phyloP scores from a whole-genome alignment of 768 basidiomycete species.

The Punctularia strigosozonata region DNA sequence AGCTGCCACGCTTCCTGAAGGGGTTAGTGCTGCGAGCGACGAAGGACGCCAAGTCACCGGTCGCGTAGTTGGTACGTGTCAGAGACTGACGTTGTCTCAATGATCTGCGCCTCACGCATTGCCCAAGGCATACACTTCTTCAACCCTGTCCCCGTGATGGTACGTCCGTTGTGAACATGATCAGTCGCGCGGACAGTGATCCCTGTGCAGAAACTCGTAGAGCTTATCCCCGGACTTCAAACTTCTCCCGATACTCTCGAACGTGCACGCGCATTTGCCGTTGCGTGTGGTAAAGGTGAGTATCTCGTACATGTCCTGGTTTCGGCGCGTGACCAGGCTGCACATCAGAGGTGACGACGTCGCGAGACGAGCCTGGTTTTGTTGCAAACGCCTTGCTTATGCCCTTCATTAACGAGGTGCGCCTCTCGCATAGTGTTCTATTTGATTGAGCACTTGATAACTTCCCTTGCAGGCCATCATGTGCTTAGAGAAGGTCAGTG shows the following conservation, averaged over 20 bases:
- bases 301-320: not conserved
- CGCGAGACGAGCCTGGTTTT: constrained; percentile 88
- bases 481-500: constrained; percentile 72
- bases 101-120: not conserved
- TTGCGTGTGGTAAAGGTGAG: constrained; percentile 82
- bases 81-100: constrained; percentile 3
- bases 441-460: not conserved
- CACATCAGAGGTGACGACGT: constrained; percentile 86
- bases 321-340: too few relatives aligned
- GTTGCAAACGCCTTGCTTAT: constrained; percentile 92
- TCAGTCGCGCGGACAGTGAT: not conserved
- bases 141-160: constrained; percentile 96
- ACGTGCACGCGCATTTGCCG: constrained; percentile 68
- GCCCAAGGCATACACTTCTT: constrained; percentile 54
- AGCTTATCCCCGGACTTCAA: constrained; percentile 88
- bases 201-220: constrained; percentile 64
- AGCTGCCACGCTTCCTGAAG: constrained; percentile 55
- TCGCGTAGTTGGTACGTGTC: constrained; percentile 65
- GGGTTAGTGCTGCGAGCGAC: constrained; percentile 44
- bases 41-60: constrained; percentile 53
- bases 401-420: constrained; percentile 93
- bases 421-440: constrained; percentile 3
- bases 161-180: constrained; percentile 19
- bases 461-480: constrained; percentile 65
- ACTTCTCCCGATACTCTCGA: constrained; percentile 69